Evolutionary conservation across 164 flowering plant species (phyloP).

Genomic region (Kingdonia uniflora): DNA sequence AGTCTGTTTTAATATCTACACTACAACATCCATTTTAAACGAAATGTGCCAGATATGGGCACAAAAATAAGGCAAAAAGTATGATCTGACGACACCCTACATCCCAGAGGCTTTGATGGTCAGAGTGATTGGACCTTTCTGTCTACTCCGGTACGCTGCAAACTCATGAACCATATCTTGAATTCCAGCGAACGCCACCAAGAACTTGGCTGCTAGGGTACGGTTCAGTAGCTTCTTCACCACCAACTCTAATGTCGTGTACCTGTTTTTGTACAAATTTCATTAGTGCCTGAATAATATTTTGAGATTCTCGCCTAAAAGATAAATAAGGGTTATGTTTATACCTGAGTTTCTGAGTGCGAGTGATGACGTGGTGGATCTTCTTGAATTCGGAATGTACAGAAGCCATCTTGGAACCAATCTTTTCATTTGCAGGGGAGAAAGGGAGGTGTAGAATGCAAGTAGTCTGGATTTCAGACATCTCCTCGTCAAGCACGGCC

Average conservation of each 20-base stretch:
- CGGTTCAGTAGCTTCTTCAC: conserved; percentile 46
- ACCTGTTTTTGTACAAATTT: conserved; percentile 22
- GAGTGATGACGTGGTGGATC: conserved; percentile 43
- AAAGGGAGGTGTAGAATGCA: conserved; percentile 62
- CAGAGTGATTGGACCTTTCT: conserved; percentile 30
- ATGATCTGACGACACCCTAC: not conserved
- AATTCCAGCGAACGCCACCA: conserved; percentile 56
- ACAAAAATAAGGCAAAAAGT: not conserved
- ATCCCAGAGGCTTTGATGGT: too few species aligned
- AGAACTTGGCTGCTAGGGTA: conserved; percentile 60
- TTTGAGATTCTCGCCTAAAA: too few species aligned
- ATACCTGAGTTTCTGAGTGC: conserved; percentile 78
- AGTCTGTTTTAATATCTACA: not conserved
- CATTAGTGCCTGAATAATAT: too few species aligned
- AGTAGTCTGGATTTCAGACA: conserved; percentile 67
- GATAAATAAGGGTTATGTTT: too few species aligned
- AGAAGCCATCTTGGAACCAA: conserved; percentile 13
- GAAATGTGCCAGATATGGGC: not conserved
- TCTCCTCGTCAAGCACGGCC: conserved; percentile 58
- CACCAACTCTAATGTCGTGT: conserved; percentile 54
- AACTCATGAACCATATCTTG: conserved; percentile 48
- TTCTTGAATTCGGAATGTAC: conserved; percentile 51
- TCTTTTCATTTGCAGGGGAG: conserved; percentile 1
- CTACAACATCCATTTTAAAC: not conserved
- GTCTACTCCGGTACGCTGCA: conserved; percentile 25